Conservation (phyloP, 495 filamentous ascomycete species). For the Hyaloscypha finlandica region DNA sequence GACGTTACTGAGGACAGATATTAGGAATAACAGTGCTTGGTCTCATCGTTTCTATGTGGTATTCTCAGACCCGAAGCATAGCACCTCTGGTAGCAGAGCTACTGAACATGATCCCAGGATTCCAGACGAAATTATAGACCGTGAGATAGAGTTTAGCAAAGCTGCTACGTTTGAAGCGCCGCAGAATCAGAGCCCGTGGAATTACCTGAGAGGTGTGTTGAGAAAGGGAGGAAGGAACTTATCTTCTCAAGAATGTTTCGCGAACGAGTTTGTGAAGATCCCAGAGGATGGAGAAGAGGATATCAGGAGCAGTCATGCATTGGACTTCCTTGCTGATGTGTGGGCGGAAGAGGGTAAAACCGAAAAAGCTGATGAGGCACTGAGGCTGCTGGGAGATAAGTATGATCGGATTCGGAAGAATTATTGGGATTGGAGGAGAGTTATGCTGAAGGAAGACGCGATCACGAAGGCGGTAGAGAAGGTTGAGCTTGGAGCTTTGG, state of each 20-base stretch:
- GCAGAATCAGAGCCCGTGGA: slow-evolving; percentile 94
- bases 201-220: slow-evolving; percentile 79
- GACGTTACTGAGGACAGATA: slow-evolving; percentile 68
- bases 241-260: slow-evolving; percentile 63
- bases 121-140: slow-evolving; percentile 64
- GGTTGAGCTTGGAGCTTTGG: background rate
- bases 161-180: slow-evolving; percentile 74
- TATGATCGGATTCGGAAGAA: slow-evolving; percentile 89
- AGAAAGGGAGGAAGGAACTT: slow-evolving; percentile 61
- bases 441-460: slow-evolving; percentile 39
- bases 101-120: slow-evolving; percentile 50
- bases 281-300: slow-evolving; percentile 45
- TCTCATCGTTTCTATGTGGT: slow-evolving; percentile 92
- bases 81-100: slow-evolving; percentile 48
- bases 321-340: slow-evolving; percentile 86
- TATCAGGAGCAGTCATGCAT: slow-evolving; percentile 78
- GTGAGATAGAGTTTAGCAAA: slow-evolving; percentile 74
- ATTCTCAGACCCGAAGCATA: slow-evolving; percentile 63
- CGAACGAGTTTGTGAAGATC: slow-evolving; percentile 60
- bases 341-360: slow-evolving; percentile 62
- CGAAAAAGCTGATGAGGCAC: slow-evolving; percentile 60
- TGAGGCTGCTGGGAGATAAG: slow-evolving; percentile 75
- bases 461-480: slow-evolving; percentile 2
- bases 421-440: slow-evolving; percentile 86
- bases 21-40: slow-evolving; percentile 96